These are phyloP conservation scores for Ogataea dorogensis DNA, from an alignment of 805 yeast genomes.

Conservation along the genomic window DNA sequence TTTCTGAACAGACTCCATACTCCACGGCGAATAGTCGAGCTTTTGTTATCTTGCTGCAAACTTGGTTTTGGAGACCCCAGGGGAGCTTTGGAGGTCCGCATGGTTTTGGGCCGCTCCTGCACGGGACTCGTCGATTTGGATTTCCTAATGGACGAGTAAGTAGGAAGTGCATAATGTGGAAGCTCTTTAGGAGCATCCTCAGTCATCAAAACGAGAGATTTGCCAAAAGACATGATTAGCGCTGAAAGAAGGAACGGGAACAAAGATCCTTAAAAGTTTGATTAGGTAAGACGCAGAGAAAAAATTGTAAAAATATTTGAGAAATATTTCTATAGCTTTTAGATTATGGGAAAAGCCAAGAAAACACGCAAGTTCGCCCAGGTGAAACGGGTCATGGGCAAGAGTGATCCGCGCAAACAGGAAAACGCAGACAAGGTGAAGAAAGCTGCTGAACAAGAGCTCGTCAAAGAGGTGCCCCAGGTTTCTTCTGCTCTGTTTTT, in stretches of 20 bases:
- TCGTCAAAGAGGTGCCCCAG: conserved; percentile 78
- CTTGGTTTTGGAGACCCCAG: conserved; percentile 5
- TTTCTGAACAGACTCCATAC: conserved; percentile 16
- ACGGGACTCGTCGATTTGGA: conserved; percentile 16
- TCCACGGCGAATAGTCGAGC: conserved; percentile 7
- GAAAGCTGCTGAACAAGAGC: conserved; percentile 65
- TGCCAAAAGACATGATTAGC: conserved; percentile 10
- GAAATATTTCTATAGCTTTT: conserved; percentile 1
- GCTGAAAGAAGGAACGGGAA: conserved; percentile 8
- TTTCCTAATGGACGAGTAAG: conserved; percentile 22
- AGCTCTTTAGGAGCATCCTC: conserved; percentile 13
- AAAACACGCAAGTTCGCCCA: conserved; percentile 96
- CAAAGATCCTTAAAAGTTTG: conserved; percentile 7
- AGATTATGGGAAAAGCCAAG: conserved; percentile 90
- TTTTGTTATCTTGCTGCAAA: conserved; percentile 5
- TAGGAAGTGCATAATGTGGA: conserved; percentile 28
- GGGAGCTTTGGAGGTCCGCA: conserved; percentile 4
- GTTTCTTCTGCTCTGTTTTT: conserved; percentile 94
- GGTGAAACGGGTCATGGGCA: conserved; percentile 76
- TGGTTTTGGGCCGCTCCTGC: conserved; percentile 7
- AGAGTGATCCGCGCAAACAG: conserved; percentile 65
- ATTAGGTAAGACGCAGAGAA: conserved; percentile 8
- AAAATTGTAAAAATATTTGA: conserved; percentile 6
- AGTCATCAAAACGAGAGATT: conserved; percentile 14
- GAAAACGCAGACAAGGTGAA: conserved; percentile 42